Conservation (phyloP, 2,329 filamentous ascomycete species). For the Epichloe typhina region DNA sequence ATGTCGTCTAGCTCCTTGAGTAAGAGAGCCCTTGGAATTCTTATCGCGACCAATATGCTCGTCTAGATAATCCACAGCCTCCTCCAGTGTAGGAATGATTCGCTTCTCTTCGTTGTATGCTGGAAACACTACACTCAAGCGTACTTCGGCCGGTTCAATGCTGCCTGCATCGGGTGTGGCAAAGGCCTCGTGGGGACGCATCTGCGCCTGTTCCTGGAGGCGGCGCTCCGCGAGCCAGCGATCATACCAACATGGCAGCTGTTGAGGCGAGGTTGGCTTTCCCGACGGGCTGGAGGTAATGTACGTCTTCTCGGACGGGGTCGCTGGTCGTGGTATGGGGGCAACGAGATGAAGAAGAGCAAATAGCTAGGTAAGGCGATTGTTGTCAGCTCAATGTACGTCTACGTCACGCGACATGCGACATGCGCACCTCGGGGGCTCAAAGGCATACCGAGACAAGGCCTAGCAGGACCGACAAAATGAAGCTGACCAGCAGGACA, state of each 20-base stretch:
- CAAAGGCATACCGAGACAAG: too few species aligned
- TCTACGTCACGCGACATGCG: too few species aligned
- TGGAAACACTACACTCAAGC: slow-evolving; percentile 83
- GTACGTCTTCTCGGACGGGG: slow-evolving; percentile 74
- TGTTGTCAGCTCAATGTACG: slow-evolving; percentile 5
- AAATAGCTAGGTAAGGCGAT: slow-evolving; percentile 33
- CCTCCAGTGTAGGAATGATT: slow-evolving; percentile 72
- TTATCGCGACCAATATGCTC: slow-evolving; percentile 49
- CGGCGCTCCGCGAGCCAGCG: slow-evolving; percentile 51
- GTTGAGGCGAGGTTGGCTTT: slow-evolving; percentile 22
- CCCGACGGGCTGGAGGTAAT: slow-evolving; percentile 55
- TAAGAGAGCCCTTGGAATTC: slow-evolving; percentile 13
- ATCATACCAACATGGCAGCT: slow-evolving; percentile 81
- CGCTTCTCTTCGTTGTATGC: slow-evolving; percentile 90
- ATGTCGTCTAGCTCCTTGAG: slow-evolving; percentile 20
- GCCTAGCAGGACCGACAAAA: too few species aligned
- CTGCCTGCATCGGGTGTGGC: slow-evolving; percentile 35
- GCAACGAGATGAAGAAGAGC: slow-evolving; percentile 60
- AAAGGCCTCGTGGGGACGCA: slow-evolving; percentile 23
- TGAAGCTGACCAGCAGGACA: too few species aligned
- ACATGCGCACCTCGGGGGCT: too few species aligned
- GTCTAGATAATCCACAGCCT: slow-evolving; percentile 80
- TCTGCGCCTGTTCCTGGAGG: slow-evolving; percentile 27
- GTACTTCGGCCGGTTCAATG: slow-evolving; percentile 66
- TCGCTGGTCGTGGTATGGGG: slow-evolving; percentile 61